These are phyloP conservation scores for Mytilinidion resinicola DNA, from an alignment of 495 filamentous ascomycete species.

Conservation along the genomic window DNA sequence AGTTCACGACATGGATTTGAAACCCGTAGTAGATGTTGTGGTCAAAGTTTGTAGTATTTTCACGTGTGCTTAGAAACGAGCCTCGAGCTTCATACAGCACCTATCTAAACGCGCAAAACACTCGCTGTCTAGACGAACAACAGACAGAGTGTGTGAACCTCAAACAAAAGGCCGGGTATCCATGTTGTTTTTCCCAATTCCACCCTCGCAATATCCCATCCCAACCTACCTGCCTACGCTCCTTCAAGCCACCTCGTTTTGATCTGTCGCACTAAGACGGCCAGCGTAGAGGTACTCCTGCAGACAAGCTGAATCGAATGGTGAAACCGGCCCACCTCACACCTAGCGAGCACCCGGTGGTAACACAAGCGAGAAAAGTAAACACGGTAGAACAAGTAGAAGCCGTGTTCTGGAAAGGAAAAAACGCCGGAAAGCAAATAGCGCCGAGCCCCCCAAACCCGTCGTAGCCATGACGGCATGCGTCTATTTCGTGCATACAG, in stretches of 20 bases:
- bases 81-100: not conserved
- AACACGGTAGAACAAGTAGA: no score
- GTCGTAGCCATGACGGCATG: slow-evolving; percentile 32
- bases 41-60: no score
- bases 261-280: not conserved
- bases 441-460: not conserved
- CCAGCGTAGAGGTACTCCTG: not conserved
- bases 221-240: not conserved
- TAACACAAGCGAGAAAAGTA: no score
- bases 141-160: slow-evolving; percentile 10
- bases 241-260: not conserved
- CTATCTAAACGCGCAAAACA: not conserved
- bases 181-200: slow-evolving; percentile 6
- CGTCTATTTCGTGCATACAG: slow-evolving; percentile 25
- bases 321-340: no score
- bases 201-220: not conserved
- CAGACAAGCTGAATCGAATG: no score
- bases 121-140: not conserved
- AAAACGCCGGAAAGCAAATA: not conserved
- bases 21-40: no score
- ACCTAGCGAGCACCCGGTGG: no score
- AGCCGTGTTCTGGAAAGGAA: no score
- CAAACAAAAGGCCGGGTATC: slow-evolving; percentile 16
- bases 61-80: no score
- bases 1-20: no score